Conservation (phyloP, 2,329 filamentous ascomycete species). For the Cercospora citrullina region DNA sequence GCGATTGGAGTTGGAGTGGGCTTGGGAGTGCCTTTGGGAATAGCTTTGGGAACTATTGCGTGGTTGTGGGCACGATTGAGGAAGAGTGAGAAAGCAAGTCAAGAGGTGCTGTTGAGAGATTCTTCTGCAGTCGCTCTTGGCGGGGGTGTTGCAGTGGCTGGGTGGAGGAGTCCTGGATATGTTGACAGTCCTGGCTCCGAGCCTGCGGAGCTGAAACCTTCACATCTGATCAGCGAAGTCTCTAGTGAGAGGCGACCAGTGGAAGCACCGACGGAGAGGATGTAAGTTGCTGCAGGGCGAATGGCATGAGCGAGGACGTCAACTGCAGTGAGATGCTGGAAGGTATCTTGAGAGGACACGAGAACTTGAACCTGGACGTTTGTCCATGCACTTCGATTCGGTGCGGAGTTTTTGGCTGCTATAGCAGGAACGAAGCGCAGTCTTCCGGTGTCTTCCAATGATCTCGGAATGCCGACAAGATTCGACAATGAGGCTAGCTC, state of each 20-base stretch:
- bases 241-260: not conserved
- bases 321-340: not conserved
- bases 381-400: not conserved
- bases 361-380: not conserved
- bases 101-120: not conserved
- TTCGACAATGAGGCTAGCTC: not conserved
- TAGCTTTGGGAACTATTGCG: not conserved
- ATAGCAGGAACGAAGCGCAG: not conserved
- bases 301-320: not conserved
- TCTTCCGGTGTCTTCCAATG: not conserved
- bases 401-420: not conserved
- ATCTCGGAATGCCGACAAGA: not conserved
- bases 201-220: not conserved
- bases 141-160: not conserved
- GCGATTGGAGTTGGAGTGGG: not conserved
- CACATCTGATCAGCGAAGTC: not conserved
- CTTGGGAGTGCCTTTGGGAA: not conserved
- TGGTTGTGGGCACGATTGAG: not conserved
- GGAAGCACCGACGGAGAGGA: not conserved
- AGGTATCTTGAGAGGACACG: not conserved
- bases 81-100: not conserved
- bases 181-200: not conserved
- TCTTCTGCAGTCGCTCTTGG: not conserved
- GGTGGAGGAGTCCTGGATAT: not conserved
- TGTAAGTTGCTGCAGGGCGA: not conserved